Conservation (phyloP, 768 basidiomycete species). For the Paxillus involutus region DNA sequence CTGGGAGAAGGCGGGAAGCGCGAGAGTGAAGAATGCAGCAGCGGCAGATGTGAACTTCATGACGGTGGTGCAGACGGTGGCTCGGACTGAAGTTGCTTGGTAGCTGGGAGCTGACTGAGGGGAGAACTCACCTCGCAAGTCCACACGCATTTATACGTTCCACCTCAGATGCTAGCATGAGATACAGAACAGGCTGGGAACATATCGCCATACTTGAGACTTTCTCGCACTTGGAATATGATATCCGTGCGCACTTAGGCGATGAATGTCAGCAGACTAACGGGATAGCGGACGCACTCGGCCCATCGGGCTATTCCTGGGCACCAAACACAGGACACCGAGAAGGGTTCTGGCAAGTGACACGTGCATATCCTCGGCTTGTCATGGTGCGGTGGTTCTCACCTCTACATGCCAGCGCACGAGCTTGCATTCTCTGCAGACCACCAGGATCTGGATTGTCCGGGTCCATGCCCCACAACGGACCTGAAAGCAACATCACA, state of each 20-base stretch:
- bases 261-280: slow-evolving; percentile 5
- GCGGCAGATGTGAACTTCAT: slow-evolving; percentile 27
- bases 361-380: background rate
- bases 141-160: slow-evolving; percentile 15
- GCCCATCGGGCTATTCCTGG: background rate
- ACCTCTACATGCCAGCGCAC: background rate
- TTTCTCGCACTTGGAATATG: slow-evolving; percentile 1
- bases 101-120: background rate
- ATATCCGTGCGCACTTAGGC: background rate
- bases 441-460: too few relatives aligned
- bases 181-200: background rate
- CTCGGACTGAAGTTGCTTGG: background rate
- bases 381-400: background rate
- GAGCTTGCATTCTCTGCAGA: too few relatives aligned
- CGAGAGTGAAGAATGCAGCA: slow-evolving; percentile 8
- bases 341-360: background rate
- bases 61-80: background rate
- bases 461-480: too few relatives aligned
- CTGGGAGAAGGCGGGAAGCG: slow-evolving; percentile 18
- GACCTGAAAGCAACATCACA: too few relatives aligned
- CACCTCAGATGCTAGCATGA: background rate
- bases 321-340: too few relatives aligned
- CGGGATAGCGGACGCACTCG: background rate
- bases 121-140: background rate
- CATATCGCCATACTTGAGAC: background rate